These are phyloP conservation scores for Solanum acaule DNA, from an alignment of 257 asterid genomes.

Conservation along the genomic window DNA sequence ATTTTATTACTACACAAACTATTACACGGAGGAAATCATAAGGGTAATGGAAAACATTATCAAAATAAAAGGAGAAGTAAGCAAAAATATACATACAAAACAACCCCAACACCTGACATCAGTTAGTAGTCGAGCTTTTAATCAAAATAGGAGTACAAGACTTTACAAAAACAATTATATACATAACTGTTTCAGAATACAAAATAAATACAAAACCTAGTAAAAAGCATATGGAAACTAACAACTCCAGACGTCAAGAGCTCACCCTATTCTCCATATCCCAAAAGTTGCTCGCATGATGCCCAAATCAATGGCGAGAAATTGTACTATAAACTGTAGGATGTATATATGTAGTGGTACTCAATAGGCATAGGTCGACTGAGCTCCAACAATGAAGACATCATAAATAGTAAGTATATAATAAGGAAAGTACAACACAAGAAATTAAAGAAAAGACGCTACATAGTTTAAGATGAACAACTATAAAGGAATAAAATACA, in stretches of 20 bases:
- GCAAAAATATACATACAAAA: not conserved
- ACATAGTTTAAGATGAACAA: not conserved
- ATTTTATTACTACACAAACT: not conserved
- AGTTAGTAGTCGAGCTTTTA: not conserved
- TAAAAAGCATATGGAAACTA: not conserved
- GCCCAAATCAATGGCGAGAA: not conserved
- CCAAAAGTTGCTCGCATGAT: not conserved
- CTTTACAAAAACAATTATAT: not conserved
- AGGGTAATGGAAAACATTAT: not conserved
- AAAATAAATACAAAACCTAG: not conserved
- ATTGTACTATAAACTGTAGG: not conserved
- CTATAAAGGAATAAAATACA: not conserved
- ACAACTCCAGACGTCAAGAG: not conserved
- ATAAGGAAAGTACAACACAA: not conserved
- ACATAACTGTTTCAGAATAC: too few relatives aligned
- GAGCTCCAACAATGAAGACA: not conserved
- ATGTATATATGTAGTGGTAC: not conserved
- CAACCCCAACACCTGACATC: too few relatives aligned
- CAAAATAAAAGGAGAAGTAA: not conserved
- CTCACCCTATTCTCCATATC: not conserved
- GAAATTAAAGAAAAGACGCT: not conserved
- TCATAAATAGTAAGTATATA: not conserved
- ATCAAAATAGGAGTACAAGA: not conserved
- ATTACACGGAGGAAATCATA: too few relatives aligned
- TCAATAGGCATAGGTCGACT: not conserved